Base-by-base conservation (phyloP, 2,329 filamentous ascomycete species). In the Colletotrichum gloeosporioides region DNA sequence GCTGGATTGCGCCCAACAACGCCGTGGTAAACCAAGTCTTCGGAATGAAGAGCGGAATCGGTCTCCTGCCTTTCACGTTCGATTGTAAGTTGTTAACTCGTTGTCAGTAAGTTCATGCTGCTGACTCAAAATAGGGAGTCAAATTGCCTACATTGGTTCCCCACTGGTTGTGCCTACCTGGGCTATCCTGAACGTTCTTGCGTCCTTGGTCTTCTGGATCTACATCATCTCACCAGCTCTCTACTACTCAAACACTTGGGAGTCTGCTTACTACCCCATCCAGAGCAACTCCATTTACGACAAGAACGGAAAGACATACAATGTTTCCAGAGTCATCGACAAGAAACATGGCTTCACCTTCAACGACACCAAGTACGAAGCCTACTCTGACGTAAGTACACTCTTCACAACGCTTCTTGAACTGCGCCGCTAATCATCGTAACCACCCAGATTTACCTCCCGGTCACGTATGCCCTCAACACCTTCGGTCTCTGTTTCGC, bases 11-110 rank as follows among this genome's bases (percentile, higher is more conserved):
- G 16, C 92, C 92, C 6, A 85, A 92, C 62, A 92, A 88, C 73
- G 85, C 90, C 5, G 81, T 91, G 18, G 82, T 93, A 77, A 92
- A 93, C 81, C 91, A 93, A 82, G 79, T 93, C 6, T 92, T 93
- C 74, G 91, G 91, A 13, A 89, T 89, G 4, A 87, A 86, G 78
- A 90, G 89, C 18, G 91, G 91, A 1, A 85, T 92, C 25, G 91
- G 90, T 1, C 82, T 93, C n/a, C 87, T 92, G 68, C 91, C 91
- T 4, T 88, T 92, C 16, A 91, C 90, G 0, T 92, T 93, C 78
- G 88, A 89, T 77, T 89, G 88, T 66, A 18, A 36, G 61, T 8
- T 9, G 4, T 6, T 9, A 9, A 86, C 84, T 13, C 3, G 6
- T 16, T 18, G 3, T 1, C 8, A 15, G 15, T 5, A 6, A 4